A percentile compares a stretch with the other conserved stretches of the same genome.
phyloP scores from a whole-genome alignment of 345 rosid genomes.

The Eucalyptus grandis region DNA sequence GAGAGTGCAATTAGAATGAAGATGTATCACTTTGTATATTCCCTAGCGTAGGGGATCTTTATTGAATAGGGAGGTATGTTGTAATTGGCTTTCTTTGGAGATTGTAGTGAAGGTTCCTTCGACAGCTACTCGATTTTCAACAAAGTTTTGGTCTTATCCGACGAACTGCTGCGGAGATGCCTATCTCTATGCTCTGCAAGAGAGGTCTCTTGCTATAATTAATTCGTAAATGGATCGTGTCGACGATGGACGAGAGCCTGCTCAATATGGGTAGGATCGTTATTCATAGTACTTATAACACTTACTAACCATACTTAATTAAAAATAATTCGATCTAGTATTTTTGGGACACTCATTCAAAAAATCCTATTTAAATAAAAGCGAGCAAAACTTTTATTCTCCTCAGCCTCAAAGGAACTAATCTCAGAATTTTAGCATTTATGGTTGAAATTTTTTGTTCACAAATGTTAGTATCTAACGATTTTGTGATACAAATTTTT shows the following conservation, averaged over 20 bases:
- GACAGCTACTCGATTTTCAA: neutral
- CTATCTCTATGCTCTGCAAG: neutral
- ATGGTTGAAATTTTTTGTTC: neutral
- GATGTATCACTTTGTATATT: neutral
- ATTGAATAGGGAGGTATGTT: neutral
- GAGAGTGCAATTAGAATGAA: neutral
- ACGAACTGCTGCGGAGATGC: neutral
- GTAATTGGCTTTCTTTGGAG: neutral
- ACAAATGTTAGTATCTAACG: neutral
- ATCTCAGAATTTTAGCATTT: neutral
- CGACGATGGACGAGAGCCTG: neutral
- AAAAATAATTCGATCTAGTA: neutral
- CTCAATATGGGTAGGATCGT: neutral
- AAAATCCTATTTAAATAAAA: neutral
- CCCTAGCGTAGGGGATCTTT: neutral
- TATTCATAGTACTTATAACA: neutral
- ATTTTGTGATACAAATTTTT: neutral
- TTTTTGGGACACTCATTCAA: neutral
- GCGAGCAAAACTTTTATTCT: neutral
- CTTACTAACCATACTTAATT: neutral
- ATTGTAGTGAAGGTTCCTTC: neutral
- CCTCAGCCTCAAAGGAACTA: neutral
- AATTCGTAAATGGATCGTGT: neutral
- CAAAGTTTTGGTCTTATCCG: too few species aligned
- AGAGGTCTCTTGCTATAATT: neutral